Percentiles rank a stretch among this genome's conserved stretches.
Conservation (phyloP, 495 filamentous ascomycete species). For the Penicillium longicatenatum region DNA sequence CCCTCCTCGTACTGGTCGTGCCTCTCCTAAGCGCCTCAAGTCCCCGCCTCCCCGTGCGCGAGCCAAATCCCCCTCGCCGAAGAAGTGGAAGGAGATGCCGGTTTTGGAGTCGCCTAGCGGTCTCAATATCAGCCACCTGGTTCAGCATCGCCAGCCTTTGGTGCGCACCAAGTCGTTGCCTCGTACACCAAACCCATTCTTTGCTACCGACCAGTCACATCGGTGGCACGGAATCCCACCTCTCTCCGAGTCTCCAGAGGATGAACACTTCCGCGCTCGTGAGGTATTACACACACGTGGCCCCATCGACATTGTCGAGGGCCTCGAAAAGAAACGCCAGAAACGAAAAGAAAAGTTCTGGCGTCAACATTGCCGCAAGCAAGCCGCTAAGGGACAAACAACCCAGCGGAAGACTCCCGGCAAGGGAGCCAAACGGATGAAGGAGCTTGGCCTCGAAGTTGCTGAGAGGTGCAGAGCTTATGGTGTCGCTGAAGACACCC, state of each 20-base stretch:
- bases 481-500: conserved; percentile 57
- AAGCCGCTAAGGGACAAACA: conserved; percentile 59
- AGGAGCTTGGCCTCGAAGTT: conserved; percentile 86
- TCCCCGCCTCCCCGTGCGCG: conserved; percentile 45
- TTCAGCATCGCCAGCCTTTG: conserved; percentile 58
- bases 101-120: conserved; percentile 30
- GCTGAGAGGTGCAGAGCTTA: conserved; percentile 71
- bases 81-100: conserved; percentile 37
- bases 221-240: conserved; percentile 37
- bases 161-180: conserved; percentile 80
- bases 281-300: conserved; percentile 65
- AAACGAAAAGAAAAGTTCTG: conserved; percentile 87
- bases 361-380: conserved; percentile 74
- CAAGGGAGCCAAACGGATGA: conserved; percentile 90
- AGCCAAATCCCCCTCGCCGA: conserved; percentile 26
- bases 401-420: conserved; percentile 67
- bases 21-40: conserved; percentile 69
- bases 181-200: conserved; percentile 70
- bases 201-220: conserved; percentile 42
- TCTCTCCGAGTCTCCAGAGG: conserved; percentile 36
- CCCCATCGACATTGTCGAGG: conserved; percentile 95
- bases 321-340: conserved; percentile 90
- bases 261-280: conserved; percentile 40
- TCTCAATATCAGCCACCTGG: conserved; percentile 59
- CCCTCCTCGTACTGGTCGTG: conserved; percentile 64